Percentiles rank a stretch among this genome's conserved stretches.
Evolutionary conservation across 306 rosid genomes (phyloP).

Genomic region (Corylus heterophylla): DNA sequence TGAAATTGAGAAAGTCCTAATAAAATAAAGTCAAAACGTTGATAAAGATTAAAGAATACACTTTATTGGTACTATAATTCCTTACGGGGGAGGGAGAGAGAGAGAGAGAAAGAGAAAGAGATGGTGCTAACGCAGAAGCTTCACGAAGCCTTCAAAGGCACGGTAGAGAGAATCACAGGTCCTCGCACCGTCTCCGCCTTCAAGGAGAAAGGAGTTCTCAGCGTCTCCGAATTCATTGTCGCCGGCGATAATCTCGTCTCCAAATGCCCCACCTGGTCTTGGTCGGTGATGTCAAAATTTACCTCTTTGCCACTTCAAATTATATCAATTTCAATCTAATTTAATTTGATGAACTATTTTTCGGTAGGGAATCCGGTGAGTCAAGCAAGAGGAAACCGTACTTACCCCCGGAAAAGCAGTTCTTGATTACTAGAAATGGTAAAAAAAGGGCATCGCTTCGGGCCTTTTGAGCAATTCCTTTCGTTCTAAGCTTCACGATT

Average conservation of each 20-base stretch:
- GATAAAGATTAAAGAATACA: too few species aligned
- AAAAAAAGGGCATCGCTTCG: neutral
- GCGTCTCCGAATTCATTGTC: slow-evolving; percentile 77
- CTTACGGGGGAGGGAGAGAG: too few species aligned
- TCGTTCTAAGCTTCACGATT: neutral
- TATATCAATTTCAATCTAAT: neutral
- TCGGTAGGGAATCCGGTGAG: slow-evolving; percentile 89
- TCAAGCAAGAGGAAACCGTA: slow-evolving; percentile 87
- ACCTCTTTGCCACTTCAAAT: neutral
- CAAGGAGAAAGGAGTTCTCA: slow-evolving; percentile 97
- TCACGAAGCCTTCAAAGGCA: slow-evolving; percentile 97
- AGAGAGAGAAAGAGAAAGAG: neutral
- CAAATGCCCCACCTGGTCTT: slow-evolving; percentile 99
- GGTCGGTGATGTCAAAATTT: slow-evolving; percentile 44
- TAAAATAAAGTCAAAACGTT: neutral
- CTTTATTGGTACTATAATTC: too few species aligned
- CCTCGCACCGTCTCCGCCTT: slow-evolving; percentile 94
- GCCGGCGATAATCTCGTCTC: slow-evolving; percentile 98
- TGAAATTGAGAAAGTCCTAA: neutral
- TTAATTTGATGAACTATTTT: neutral
- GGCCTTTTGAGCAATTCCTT: neutral
- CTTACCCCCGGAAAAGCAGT: slow-evolving; percentile 83
- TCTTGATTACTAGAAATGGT: slow-evolving; percentile 93
- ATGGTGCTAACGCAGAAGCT: slow-evolving; percentile 93
- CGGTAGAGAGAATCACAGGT: slow-evolving; percentile 92